Evolutionary conservation across 2,329 filamentous ascomycete genomes (phyloP), one percentile per base, ranked within the genome.

Genomic region (Corniculantispora saksenae): DNA sequence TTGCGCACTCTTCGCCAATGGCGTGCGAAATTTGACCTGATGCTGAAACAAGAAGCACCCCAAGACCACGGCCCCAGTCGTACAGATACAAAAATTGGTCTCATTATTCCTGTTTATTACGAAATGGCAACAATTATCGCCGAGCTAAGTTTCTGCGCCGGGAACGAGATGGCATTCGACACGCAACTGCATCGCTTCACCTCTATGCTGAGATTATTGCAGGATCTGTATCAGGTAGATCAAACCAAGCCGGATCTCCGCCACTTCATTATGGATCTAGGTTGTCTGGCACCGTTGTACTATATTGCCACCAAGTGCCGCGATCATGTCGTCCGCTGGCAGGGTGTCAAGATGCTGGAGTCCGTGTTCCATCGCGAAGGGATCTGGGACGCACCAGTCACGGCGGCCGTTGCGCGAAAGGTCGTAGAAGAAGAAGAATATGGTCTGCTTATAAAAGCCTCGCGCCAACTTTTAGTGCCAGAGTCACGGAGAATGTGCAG

Each of bases 301-400:
- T 84, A 77, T 66, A 69, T 76, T 2, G 82, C 80, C 0, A 63
- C 81, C 3, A 84, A 84, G 66, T 85, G 83, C 50, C 80, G 83
- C 0, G 70, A 77, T 2, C 77, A 75, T 48, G 70, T 71, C 4
- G 70, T 84, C 10, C 76, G 83, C 43, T 66, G 74, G 0, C 77
- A 80, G 43, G 80, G 80, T 0, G 67, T 79, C 1, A 68, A 65
- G 3, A 65, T 81, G 0, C 68, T 82, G 0, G 69, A 70, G 21
- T 66, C 66, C 1, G 64, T 68, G 1, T 67, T 70, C 2, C 75
- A 79, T 50, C 72, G 75, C 23, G 80, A 82, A 68, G 79, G 78
- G 0, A 74, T 82, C 4, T 83, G 81, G 80, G 77, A 81, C 68
- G 65, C 74, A 1, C 69, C 61, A 3, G 61, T 77, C 6, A 68